Percentiles rank a stretch among this genome's conserved stretches.
These are phyloP conservation scores for Cordyceps cateniannulata DNA, from an alignment of 2,329 filamentous ascomycete species.

Conservation along the genomic window DNA sequence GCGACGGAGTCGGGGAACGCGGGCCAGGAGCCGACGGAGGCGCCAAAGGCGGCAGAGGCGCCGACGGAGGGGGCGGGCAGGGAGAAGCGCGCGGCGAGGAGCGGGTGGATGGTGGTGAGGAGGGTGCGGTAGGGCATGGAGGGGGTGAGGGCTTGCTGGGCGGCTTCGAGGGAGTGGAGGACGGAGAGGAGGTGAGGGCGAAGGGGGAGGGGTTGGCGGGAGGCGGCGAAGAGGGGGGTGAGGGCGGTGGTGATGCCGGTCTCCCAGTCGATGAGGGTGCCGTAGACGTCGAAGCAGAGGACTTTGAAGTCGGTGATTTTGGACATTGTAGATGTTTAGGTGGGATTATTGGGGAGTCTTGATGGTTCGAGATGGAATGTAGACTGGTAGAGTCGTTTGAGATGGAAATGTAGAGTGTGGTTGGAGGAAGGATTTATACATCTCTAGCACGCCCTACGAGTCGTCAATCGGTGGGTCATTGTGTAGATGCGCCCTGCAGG, in stretches of 20 bases:
- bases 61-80: constrained; percentile 22
- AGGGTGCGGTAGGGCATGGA: constrained; percentile 53
- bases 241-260: constrained; percentile 53
- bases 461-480: not conserved
- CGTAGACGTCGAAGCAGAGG: constrained; percentile 74
- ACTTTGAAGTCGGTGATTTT: constrained; percentile 24
- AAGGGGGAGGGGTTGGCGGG: constrained; percentile 22
- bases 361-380: too few species aligned
- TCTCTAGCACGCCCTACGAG: not conserved
- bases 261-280: constrained; percentile 77
- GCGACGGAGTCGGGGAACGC: constrained; percentile 54
- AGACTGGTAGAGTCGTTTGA: too few species aligned
- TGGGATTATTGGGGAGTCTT: too few species aligned
- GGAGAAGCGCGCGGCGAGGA: too few species aligned
- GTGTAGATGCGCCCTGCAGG: not conserved
- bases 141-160: constrained; percentile 50
- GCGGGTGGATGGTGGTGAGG: constrained; percentile 43
- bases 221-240: constrained; percentile 36
- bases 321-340: not conserved
- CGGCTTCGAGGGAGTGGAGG: constrained; percentile 37
- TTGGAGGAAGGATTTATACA: not conserved
- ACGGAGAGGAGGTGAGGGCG: constrained; percentile 35
- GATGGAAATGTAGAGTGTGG: too few species aligned
- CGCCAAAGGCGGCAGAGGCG: constrained; percentile 42
- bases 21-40: constrained; percentile 46